phyloP scores from a whole-genome alignment of 1,139 yeast genomes.

The Lodderomyces jiufengensis region DNA sequence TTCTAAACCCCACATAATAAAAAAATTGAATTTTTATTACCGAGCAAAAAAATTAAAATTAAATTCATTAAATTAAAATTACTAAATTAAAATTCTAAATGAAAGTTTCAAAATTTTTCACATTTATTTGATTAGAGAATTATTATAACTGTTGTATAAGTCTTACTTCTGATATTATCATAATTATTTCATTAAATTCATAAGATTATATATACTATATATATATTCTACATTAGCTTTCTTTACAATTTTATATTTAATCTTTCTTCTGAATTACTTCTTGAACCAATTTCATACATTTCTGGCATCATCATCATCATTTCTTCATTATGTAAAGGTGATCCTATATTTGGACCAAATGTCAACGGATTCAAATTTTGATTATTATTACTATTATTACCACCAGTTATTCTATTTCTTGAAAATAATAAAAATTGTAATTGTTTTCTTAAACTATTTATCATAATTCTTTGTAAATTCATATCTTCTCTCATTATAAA shows the following conservation, averaged over 20 bases:
- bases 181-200: too few species aligned
- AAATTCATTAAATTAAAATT: too few species aligned
- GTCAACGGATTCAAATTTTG: neutral
- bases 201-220: too few species aligned
- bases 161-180: too few species aligned
- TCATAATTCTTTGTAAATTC: constrained; percentile 41
- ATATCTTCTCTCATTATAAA: constrained; percentile 48
- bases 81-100: too few species aligned
- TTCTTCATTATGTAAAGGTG: neutral
- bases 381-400: neutral
- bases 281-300: constrained; percentile 15
- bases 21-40: too few species aligned
- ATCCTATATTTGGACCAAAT: constrained; percentile 4
- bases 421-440: constrained; percentile 47
- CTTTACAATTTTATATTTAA: constrained; percentile 33
- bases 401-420: constrained; percentile 18
- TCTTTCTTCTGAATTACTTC: constrained; percentile 37
- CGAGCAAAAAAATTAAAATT: too few species aligned
- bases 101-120: too few species aligned
- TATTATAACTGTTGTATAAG: too few species aligned
- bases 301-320: constrained; percentile 5
- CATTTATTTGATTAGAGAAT: too few species aligned
- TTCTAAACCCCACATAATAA: too few species aligned
- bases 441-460: constrained; percentile 49
- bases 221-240: too few species aligned